Conservation (phyloP, 2,329 filamentous ascomycete genomes). For the Stromatinia cepivora region DNA sequence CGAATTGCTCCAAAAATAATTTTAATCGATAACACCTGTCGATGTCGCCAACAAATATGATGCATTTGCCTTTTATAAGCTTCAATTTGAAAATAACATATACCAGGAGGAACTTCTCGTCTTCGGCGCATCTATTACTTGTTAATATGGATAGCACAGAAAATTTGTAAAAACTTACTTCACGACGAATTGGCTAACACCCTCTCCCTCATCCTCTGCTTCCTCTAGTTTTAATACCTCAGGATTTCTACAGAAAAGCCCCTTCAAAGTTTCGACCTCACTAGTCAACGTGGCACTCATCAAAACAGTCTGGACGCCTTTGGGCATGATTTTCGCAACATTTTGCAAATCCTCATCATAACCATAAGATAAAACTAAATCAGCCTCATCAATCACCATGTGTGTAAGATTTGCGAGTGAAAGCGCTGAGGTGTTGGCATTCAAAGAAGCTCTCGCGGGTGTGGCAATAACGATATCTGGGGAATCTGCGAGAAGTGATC, state of each 20-base stretch:
- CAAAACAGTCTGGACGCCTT: slow-evolving; percentile 84
- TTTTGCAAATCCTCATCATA: slow-evolving; percentile 87
- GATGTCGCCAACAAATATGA: slow-evolving; percentile 81
- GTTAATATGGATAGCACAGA: slow-evolving; percentile 26
- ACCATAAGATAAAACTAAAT: slow-evolving; percentile 89
- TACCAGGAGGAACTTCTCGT: slow-evolving; percentile 90
- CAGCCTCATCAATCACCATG: slow-evolving; percentile 90
- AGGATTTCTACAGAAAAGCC: slow-evolving; percentile 80
- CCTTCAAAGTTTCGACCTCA: slow-evolving; percentile 83
- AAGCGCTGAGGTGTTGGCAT: slow-evolving; percentile 71
- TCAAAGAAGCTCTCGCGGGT: slow-evolving; percentile 77
- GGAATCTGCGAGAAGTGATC: slow-evolving; percentile 78
- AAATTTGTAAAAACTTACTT: slow-evolving; percentile 52
- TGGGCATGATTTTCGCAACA: slow-evolving; percentile 75
- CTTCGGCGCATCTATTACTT: slow-evolving; percentile 72
- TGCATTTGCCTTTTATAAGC: slow-evolving; percentile 88
- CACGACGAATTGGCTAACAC: slow-evolving; percentile 83
- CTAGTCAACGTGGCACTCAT: slow-evolving; percentile 91
- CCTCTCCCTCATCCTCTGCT: slow-evolving; percentile 72
- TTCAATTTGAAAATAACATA: slow-evolving; percentile 96
- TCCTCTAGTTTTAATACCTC: slow-evolving; percentile 80
- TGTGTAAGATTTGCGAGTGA: slow-evolving; percentile 67
- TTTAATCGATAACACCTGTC: slow-evolving; percentile 91
- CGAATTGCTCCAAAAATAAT: slow-evolving; percentile 95
- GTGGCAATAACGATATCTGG: slow-evolving; percentile 92